phyloP scores from a whole-genome alignment of 495 filamentous ascomycete species.

The Aspergillus bertholletiae region DNA sequence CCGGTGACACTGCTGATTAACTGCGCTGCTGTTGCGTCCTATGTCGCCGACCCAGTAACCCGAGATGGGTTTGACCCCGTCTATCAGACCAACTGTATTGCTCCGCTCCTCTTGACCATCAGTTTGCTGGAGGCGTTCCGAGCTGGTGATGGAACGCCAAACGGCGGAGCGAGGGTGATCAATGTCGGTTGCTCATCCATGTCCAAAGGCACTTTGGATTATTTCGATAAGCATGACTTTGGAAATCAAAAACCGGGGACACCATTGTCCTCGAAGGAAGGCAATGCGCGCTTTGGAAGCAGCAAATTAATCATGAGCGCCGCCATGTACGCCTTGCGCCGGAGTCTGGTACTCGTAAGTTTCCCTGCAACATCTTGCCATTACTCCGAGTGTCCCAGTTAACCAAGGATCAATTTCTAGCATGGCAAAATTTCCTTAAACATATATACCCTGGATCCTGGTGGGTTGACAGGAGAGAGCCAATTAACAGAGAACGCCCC shows the following conservation, averaged over 20 bases:
- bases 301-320: slow-evolving; percentile 40
- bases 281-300: slow-evolving; percentile 33
- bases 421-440: slow-evolving; percentile 36
- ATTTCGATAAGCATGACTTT: slow-evolving; percentile 27
- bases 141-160: slow-evolving; percentile 31
- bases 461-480: slow-evolving; percentile 30
- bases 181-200: slow-evolving; percentile 37
- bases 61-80: slow-evolving; percentile 38
- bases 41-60: slow-evolving; percentile 31
- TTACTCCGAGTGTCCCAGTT: neutral
- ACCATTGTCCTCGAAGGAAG: slow-evolving; percentile 30
- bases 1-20: slow-evolving; percentile 36
- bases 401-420: slow-evolving; percentile 15
- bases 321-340: slow-evolving; percentile 39
- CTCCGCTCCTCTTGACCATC: slow-evolving; percentile 38
- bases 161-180: slow-evolving; percentile 36
- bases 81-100: slow-evolving; percentile 41
- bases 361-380: neutral
- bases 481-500: slow-evolving; percentile 26
- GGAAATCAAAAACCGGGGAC: slow-evolving; percentile 20
- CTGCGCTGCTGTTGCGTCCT: slow-evolving; percentile 36
- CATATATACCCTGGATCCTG: slow-evolving; percentile 41
- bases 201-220: slow-evolving; percentile 33
- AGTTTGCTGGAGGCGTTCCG: slow-evolving; percentile 40
- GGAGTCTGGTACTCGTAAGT: slow-evolving; percentile 38